A percentile compares a stretch with the other conserved stretches of the same genome.
phyloP scores from a whole-genome alignment of 2,329 filamentous ascomycete species.

The Daldinia eschscholtzii region DNA sequence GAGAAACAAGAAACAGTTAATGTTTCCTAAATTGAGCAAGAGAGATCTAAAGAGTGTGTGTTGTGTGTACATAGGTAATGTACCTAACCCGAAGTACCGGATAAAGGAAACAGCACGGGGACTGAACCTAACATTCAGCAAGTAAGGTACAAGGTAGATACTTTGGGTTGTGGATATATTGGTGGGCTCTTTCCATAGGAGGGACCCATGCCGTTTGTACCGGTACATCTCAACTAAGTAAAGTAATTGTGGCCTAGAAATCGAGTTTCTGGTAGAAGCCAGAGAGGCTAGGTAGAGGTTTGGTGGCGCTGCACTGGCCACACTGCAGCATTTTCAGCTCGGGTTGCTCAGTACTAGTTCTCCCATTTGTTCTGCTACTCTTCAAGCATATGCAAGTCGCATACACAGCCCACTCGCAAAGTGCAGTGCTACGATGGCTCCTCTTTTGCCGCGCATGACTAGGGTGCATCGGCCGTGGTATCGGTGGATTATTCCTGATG shows the following conservation, averaged over 20 bases:
- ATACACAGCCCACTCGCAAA: conserved; percentile 47
- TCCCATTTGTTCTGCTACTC: conserved; percentile 49
- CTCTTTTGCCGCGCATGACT: conserved; percentile 49
- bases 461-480: conserved; percentile 42
- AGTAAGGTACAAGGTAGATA: not conserved
- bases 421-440: conserved; percentile 36
- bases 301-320: conserved; percentile 50
- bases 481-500: conserved; percentile 45
- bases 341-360: conserved; percentile 44
- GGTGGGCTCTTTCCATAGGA: conserved; percentile 5
- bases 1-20: conserved; percentile 18
- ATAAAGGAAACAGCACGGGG: not conserved
- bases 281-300: not conserved
- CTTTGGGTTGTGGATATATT: not conserved
- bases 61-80: not conserved
- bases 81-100: not conserved
- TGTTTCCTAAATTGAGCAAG: conserved; percentile 17
- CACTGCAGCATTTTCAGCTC: conserved; percentile 53
- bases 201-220: not conserved
- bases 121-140: not conserved
- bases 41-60: too few relatives aligned
- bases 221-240: not conserved
- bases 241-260: not conserved
- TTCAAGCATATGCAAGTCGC: conserved; percentile 50
- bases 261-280: conserved; percentile 2